Evolutionary conservation across 1,284 basidiomycete species (phyloP), one percentile per base, ranked within the genome.

Genomic region (Pseudozyma thailandica): DNA sequence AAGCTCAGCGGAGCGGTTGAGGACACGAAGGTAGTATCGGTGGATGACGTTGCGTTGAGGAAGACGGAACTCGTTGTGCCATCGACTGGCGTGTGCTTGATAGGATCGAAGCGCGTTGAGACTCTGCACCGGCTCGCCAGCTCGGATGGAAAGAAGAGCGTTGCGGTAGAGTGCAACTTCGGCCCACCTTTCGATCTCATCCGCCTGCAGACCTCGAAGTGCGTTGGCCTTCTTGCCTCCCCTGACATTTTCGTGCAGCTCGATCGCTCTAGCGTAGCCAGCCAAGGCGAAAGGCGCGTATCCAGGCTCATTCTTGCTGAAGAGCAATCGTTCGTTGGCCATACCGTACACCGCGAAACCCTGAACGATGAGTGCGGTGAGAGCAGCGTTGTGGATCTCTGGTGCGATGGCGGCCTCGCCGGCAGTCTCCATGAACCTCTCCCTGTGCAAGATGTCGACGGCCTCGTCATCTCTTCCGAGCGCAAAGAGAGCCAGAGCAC

Each of bases 171-270:
- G 72, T 0, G 81, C 81, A 10, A 54, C 54, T 68, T 81, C 81
- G 31, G 55, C 69, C 81, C 81, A 82, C 43, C 74, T 60, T 63
- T 81, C 81, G 48, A 80, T 71, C 60, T 82, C 81, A 50, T 81
- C 80, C 20, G 75, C 72, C 16, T 71, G 74, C 46, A 75, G 30
- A n/a, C 77, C 78, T 3, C 74, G 71, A 31, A 80, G 68, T 3
- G 72, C 78, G 25, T 76, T 74, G 18, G 75, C 68, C 35, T 65
- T 59, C 47, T 78, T 75, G 49, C 74, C 71, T 23, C 80, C 78
- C 30, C 81, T 68, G 31, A 80, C 52, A 3, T 51, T 50, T 54
- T 82, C 80, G 54, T 82, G 74, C n/a, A 80, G 55, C 37, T 78
- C 72, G 39, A 76, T 78, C n/a, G 81, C 77, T 12, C 73, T 56